These are phyloP conservation scores for Cynanchum wilfordii DNA, from an alignment of 257 asterid genomes.

Conservation along the genomic window DNA sequence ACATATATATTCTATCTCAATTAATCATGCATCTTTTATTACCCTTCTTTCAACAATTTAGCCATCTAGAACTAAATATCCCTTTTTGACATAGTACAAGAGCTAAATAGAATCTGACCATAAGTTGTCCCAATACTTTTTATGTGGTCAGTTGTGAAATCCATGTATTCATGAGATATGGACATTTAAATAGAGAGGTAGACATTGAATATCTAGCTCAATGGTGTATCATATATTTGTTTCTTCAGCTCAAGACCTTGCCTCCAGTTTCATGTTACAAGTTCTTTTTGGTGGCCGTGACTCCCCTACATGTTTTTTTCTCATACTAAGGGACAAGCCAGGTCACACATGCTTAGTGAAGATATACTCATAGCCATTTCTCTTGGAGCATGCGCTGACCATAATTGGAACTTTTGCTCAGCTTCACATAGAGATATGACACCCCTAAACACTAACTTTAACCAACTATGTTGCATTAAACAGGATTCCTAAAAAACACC, in stretches of 20 bases:
- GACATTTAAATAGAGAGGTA: neutral
- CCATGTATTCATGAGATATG: neutral
- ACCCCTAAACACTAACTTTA: neutral
- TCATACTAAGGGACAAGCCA: neutral
- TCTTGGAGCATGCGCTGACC: neutral
- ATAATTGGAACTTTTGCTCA: neutral
- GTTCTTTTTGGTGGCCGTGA: neutral
- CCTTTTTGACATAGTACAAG: neutral
- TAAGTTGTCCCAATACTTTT: neutral
- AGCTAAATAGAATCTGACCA: neutral
- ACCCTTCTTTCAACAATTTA: neutral
- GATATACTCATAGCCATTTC: neutral
- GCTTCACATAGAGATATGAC: neutral
- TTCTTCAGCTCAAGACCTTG: neutral
- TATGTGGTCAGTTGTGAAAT: neutral
- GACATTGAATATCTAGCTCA: neutral
- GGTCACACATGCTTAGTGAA: neutral
- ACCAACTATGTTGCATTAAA: neutral
- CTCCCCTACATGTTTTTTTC: neutral
- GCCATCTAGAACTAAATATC: too few species aligned
- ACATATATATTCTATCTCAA: neutral
- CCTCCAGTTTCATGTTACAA: neutral
- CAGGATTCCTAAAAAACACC: neutral
- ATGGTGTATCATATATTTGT: neutral
- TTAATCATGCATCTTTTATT: neutral